Percentiles rank a stretch among this genome's conserved stretches.
Conservation (phyloP, 129 eudicot genomes). For the Flaveria sonorensis region DNA sequence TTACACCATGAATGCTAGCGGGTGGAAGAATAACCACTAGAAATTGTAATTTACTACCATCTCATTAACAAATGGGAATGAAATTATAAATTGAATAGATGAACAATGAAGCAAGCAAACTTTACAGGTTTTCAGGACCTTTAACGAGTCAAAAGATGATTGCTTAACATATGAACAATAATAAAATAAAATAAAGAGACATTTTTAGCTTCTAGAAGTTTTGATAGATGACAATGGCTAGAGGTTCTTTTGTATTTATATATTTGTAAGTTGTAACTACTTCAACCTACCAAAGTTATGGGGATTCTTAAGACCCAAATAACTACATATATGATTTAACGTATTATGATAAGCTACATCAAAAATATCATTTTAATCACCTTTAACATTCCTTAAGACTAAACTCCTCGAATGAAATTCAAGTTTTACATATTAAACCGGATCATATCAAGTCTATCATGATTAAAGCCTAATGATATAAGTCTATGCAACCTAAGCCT, state of each 20-base stretch:
- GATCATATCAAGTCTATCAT: no score
- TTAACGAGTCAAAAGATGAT: conserved; percentile 24
- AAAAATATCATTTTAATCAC: no score
- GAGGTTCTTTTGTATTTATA: not conserved
- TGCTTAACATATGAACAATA: not conserved
- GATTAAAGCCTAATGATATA: no score
- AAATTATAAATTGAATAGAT: not conserved
- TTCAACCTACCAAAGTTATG: not conserved
- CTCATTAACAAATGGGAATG: not conserved
- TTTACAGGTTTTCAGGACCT: conserved; percentile 9
- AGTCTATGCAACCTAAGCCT: no score
- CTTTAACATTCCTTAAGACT: no score
- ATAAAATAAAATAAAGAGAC: not conserved
- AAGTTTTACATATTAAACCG: no score
- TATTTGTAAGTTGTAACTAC: not conserved
- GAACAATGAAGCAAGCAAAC: conserved; percentile 7
- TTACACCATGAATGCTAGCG: not conserved
- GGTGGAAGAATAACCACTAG: not conserved
- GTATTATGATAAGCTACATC: no score
- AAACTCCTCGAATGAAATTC: no score
- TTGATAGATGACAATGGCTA: not conserved
- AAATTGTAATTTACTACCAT: not conserved
- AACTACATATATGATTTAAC: not conserved
- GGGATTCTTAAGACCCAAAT: not conserved
- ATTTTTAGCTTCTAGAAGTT: conserved; percentile 32